These are phyloP conservation scores for Periconia sp. DNA, from an alignment of 2,329 filamentous ascomycete species.

Conservation along the genomic window DNA sequence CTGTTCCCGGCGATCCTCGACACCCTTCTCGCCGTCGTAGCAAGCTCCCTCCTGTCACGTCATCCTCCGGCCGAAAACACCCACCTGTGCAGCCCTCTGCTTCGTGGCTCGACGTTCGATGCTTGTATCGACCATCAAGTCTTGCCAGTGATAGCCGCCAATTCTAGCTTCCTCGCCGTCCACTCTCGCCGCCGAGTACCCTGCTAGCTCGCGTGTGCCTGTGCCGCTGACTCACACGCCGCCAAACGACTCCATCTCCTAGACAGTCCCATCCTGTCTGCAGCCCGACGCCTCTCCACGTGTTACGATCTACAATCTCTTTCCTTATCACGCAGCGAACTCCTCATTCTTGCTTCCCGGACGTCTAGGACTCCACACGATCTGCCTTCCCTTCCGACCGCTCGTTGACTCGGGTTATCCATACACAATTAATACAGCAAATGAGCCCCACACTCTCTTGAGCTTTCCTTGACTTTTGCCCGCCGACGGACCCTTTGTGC, in stretches of 20 bases:
- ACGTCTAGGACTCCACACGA: constrained; percentile 35
- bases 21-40: constrained; percentile 28
- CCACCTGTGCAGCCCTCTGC: constrained; percentile 20
- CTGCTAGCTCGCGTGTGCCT: constrained; percentile 38
- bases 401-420: constrained; percentile 49
- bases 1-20: constrained; percentile 34
- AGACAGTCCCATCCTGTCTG: constrained; percentile 33
- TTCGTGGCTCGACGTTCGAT: constrained; percentile 33
- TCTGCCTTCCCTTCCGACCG: constrained; percentile 31
- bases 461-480: constrained; percentile 47
- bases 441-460: constrained; percentile 54
- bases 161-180: constrained; percentile 31
- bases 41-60: constrained; percentile 22
- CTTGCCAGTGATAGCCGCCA: constrained; percentile 33
- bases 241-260: constrained; percentile 33
- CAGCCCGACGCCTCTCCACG: constrained; percentile 39
- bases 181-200: constrained; percentile 22
- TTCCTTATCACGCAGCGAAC: constrained; percentile 45
- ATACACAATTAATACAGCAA: constrained; percentile 49
- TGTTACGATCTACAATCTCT: constrained; percentile 48
- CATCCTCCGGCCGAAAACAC: constrained; percentile 16
- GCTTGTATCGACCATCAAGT: constrained; percentile 24
- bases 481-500: constrained; percentile 46
- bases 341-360: constrained; percentile 33
- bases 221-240: constrained; percentile 44